Conservation (phyloP, 2,329 filamentous ascomycete species). For the Paraphaeosphaeria sporulosa region DNA sequence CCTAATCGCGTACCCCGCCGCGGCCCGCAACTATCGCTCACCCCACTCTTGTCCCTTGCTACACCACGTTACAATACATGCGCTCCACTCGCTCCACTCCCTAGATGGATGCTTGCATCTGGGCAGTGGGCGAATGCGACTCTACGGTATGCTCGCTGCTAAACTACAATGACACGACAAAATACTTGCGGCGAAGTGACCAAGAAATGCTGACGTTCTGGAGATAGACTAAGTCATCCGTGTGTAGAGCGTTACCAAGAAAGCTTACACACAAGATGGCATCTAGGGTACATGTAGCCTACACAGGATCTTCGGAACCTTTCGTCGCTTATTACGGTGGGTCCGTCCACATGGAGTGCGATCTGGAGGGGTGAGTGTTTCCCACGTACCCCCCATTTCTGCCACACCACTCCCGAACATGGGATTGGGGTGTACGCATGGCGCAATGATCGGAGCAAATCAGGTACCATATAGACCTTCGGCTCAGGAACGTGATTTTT, state of each 20-base stretch:
- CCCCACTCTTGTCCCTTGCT: slow-evolving; percentile 35
- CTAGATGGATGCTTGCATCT: neutral
- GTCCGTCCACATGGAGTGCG: neutral
- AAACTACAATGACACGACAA: too few relatives aligned
- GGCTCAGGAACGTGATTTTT: slow-evolving; percentile 11
- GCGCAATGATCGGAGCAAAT: slow-evolving; percentile 24
- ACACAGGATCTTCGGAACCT: neutral
- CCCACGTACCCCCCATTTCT: slow-evolving; percentile 37
- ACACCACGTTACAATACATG: neutral
- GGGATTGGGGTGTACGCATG: slow-evolving; percentile 23
- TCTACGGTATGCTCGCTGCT: neutral
- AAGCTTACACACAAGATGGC: neutral
- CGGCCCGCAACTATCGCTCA: slow-evolving; percentile 5
- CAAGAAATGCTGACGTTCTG: too few relatives aligned
- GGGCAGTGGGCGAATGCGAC: neutral
- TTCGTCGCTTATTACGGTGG: neutral
- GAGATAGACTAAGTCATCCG: too few relatives aligned
- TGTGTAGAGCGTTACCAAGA: too few relatives aligned
- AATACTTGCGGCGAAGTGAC: too few relatives aligned
- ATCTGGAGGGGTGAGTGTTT: slow-evolving; percentile 2
- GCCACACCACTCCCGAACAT: slow-evolving; percentile 34
- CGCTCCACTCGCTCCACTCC: neutral
- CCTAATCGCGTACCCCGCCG: neutral
- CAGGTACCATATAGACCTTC: slow-evolving; percentile 39
- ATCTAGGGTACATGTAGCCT: neutral